These are phyloP conservation scores for Planoprotostelium fungivorum DNA, from an alignment of 78 protist species.

Conservation along the genomic window DNA sequence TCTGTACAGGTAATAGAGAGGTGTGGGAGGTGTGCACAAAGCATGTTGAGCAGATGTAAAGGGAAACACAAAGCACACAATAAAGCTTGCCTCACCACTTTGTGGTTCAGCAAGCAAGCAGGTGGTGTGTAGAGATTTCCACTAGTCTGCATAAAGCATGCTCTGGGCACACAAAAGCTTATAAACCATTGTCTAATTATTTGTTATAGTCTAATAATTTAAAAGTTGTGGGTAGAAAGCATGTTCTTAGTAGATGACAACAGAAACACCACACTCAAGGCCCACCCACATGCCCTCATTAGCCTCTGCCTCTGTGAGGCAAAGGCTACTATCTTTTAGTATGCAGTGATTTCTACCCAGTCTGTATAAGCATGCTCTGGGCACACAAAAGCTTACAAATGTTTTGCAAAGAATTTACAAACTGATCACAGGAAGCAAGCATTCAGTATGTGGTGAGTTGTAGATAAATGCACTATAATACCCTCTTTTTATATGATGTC, in stretches of 20 bases:
- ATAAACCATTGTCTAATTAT: neutral
- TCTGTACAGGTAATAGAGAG: neutral
- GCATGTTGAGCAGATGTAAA: neutral
- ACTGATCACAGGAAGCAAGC: neutral
- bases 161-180: slow-evolving; percentile 1
- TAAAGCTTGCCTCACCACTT: neutral
- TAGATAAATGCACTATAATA: neutral
- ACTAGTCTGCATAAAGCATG: neutral
- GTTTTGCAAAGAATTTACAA: neutral
- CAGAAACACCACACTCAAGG: slow-evolving; percentile 1
- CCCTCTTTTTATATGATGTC: slow-evolving; percentile 1
- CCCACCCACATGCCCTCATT: slow-evolving; percentile 2
- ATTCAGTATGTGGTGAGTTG: neutral
- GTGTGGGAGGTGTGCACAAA: neutral
- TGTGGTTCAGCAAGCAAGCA: slow-evolving; percentile 1
- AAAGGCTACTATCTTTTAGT: neutral
- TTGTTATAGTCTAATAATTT: neutral
- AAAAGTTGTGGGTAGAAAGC: neutral
- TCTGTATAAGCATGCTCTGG: slow-evolving; percentile 1
- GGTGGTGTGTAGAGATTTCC: slow-evolving; percentile 1
- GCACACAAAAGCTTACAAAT: neutral
- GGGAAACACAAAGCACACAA: neutral
- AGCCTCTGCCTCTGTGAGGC: slow-evolving; percentile 2
- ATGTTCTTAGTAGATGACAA: neutral
- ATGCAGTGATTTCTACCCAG: slow-evolving; percentile 1